Conservation (phyloP, 2,329 filamentous ascomycete species). For the Colletotrichum neosansevieriae region DNA sequence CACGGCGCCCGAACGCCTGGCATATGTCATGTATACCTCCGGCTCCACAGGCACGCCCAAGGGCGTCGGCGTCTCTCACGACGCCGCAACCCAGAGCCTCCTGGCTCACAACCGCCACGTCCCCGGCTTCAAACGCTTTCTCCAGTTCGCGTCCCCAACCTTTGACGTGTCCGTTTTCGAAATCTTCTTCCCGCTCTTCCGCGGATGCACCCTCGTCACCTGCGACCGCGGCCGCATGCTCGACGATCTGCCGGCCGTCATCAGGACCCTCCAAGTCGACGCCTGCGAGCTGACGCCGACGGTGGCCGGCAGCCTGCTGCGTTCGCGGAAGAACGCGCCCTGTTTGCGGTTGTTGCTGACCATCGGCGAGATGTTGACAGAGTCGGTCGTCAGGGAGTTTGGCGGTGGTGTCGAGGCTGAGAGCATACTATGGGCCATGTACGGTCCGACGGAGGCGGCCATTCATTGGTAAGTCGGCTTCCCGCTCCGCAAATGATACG, state of each 20-base stretch:
- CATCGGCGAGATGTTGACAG: conserved; percentile 93
- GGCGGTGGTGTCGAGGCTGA: conserved; percentile 71
- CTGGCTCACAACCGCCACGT: conserved; percentile 85
- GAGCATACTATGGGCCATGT: conserved; percentile 90
- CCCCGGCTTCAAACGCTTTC: conserved; percentile 80
- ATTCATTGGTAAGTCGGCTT: conserved; percentile 76
- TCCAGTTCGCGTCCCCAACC: conserved; percentile 92
- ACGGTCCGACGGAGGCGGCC: conserved; percentile 90
- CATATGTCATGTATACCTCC: conserved; percentile 95
- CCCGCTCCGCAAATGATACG: background rate
- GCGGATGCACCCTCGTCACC: conserved; percentile 79
- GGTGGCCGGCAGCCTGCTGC: conserved; percentile 82
- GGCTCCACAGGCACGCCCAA: conserved; percentile 92
- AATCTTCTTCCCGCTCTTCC: conserved; percentile 87
- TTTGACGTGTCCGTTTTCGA: conserved; percentile 97
- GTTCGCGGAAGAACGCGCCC: conserved; percentile 75
- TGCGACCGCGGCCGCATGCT: conserved; percentile 78
- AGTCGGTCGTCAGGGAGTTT: conserved; percentile 82
- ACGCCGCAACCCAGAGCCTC: conserved; percentile 83
- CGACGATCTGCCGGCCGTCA: conserved; percentile 76
- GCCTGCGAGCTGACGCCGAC: conserved; percentile 92
- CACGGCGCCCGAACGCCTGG: conserved; percentile 60
- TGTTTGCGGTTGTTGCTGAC: conserved; percentile 79
- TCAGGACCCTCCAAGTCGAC: conserved; percentile 77
- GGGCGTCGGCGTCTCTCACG: conserved; percentile 85